These are phyloP conservation scores for Tolypocladium sp. DNA, from an alignment of 2,329 filamentous ascomycete species.

Conservation along the genomic window DNA sequence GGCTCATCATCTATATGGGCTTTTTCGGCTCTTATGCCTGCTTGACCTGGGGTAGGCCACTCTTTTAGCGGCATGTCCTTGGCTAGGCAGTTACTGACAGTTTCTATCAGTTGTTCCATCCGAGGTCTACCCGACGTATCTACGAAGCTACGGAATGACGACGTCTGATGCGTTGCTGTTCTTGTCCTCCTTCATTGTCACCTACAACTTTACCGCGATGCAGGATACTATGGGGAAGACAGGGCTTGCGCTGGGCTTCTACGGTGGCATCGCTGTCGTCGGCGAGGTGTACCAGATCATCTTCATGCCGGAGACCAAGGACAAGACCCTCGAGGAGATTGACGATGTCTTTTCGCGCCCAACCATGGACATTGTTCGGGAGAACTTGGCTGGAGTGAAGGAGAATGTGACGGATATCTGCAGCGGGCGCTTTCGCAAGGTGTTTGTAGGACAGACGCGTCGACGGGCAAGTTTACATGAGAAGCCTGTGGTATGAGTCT, in stretches of 20 bases:
- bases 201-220: conserved; percentile 68
- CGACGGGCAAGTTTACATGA: conserved; percentile 5
- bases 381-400: conserved; percentile 38
- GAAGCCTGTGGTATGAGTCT: not conserved
- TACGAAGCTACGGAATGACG: conserved; percentile 66
- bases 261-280: conserved; percentile 61
- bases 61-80: not conserved
- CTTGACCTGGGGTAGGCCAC: conserved; percentile 41
- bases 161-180: conserved; percentile 60
- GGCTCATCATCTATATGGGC: conserved; percentile 58
- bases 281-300: conserved; percentile 65
- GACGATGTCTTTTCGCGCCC: conserved; percentile 57
- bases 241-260: conserved; percentile 61
- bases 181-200: conserved; percentile 63
- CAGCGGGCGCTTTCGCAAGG: conserved; percentile 12
- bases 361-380: conserved; percentile 50
- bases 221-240: conserved; percentile 57
- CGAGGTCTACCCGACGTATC: conserved; percentile 65
- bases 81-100: not conserved
- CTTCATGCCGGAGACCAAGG: conserved; percentile 71
- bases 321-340: conserved; percentile 60
- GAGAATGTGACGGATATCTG: conserved; percentile 17
- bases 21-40: conserved; percentile 61
- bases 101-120: conserved; percentile 43
- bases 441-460: conserved; percentile 12